Evolutionary conservation across 768 basidiomycete species (phyloP).

Genomic region (Hericium erinaceus): DNA sequence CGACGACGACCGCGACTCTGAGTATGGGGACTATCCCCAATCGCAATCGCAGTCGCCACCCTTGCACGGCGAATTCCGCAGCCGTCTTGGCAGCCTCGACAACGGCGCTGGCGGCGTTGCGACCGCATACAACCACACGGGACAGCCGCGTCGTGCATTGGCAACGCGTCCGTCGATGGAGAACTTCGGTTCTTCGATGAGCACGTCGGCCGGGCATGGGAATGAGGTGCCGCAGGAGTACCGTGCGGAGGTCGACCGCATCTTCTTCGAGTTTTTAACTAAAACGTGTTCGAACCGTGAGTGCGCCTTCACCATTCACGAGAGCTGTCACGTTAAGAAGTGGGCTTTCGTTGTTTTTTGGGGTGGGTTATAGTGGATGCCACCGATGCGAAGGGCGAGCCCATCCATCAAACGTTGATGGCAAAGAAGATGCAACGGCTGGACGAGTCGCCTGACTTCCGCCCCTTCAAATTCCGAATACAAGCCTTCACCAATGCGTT

Average conservation of each 20-base stretch:
- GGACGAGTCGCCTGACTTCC: constrained; percentile 93
- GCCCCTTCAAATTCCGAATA: constrained; percentile 98
- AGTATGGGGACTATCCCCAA: constrained; percentile 4
- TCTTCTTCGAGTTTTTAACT: constrained; percentile 87
- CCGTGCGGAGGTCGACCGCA: constrained; percentile 71
- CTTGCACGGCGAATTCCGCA: constrained; percentile 10
- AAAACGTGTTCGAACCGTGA: constrained; percentile 82
- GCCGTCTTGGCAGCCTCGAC: constrained; percentile 8
- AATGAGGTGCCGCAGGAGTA: constrained; percentile 78
- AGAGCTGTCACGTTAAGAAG: background rate
- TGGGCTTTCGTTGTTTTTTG: background rate
- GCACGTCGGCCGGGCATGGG: constrained; percentile 25
- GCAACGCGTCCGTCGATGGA: constrained; percentile 16
- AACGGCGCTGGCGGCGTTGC: constrained; percentile 6
- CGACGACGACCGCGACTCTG: constrained; percentile 21
- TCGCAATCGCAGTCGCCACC: constrained; percentile 14
- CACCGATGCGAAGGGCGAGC: constrained; percentile 89
- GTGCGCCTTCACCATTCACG: constrained; percentile 22
- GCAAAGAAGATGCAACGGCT: constrained; percentile 97
- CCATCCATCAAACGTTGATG: constrained; percentile 97
- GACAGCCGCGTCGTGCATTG: constrained; percentile 6
- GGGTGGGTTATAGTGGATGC: constrained; percentile 62
- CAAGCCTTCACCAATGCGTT: constrained; percentile 96
- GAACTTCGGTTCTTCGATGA: constrained; percentile 14
- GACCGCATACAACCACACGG: background rate